Base-by-base conservation (phyloP, 2,329 filamentous ascomycete species). In the Lachnellula willkommii region DNA sequence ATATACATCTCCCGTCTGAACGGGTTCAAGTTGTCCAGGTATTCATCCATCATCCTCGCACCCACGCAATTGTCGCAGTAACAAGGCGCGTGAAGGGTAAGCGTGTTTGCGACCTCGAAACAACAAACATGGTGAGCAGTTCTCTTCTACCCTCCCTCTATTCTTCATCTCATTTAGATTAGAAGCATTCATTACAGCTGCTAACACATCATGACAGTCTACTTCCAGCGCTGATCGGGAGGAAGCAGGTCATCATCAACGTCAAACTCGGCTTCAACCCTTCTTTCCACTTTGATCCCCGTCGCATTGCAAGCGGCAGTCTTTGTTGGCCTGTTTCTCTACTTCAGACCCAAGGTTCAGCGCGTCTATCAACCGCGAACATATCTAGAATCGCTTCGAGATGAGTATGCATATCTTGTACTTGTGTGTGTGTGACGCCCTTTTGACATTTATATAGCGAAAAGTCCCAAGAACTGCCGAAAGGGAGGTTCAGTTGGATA, bases 401-500 rank as follows among this genome's bases (percentile, higher is more conserved):
- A 77, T 26, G 68, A 69, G 63, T 64, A 57, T 35, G 50, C 57
- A 56, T 5, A 43, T 22, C 45, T 40, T 43, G 39, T 35, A 40
- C 47, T 5, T 4, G 35, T 17, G 20, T 20, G 2, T 43, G 1
- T 1, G 14, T 7, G 36, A 32, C n/a, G 26, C 28, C 7, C 9
- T 32, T 32, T 48, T 53, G 50, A 64, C 49, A 53, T 26, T 22
- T 60, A 49, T 49, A 55, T 60, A 80, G 78, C 57, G 76, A 83
- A 58, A 81, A 83, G 47, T 81, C 79, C 15, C 80, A 83, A n/a
- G 67, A 74, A 2, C 74, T 86, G 0, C 82, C 85, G 7, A 75
- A 71, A 28, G 84, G 84, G 47, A 70, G 83, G 46, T 74, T 88
- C 63, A 80, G 84, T 62, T 90, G 88, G 87, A 69, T 90, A 51